Percentiles rank a stretch among this genome's conserved stretches.
phyloP scores from a whole-genome alignment of 2,329 filamentous ascomycete genomes.

The Aspergillus sp. region DNA sequence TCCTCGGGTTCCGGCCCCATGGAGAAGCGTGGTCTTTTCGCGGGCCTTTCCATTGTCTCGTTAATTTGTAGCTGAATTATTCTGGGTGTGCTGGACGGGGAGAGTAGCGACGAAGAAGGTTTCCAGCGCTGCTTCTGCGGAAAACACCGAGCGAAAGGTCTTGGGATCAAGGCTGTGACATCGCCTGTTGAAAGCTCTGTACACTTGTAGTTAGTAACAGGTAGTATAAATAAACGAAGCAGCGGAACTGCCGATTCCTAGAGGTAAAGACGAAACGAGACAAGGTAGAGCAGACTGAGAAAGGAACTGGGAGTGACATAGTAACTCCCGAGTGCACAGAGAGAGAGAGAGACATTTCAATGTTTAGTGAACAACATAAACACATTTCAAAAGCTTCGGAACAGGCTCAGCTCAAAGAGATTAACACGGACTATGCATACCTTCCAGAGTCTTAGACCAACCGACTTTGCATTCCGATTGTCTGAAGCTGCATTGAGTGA shows the following conservation, averaged over 20 bases:
- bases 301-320: background rate
- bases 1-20: constrained; percentile 25
- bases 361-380: background rate
- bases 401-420: background rate
- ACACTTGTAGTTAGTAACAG: background rate
- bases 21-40: constrained; percentile 62
- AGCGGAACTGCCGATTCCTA: background rate
- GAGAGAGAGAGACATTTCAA: background rate
- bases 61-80: background rate
- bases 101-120: background rate
- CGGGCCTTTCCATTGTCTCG: constrained; percentile 33
- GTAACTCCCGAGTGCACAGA: background rate
- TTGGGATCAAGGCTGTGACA: background rate
- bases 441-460: background rate
- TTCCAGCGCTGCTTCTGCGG: background rate
- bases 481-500: background rate
- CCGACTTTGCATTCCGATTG: background rate
- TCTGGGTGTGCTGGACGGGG: background rate
- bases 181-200: background rate
- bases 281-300: background rate
- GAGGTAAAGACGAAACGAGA: background rate
- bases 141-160: background rate
- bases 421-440: background rate
- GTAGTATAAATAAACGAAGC: background rate
- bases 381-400: background rate